These are phyloP conservation scores for Aspergillus ustus DNA, from an alignment of 2,329 filamentous ascomycete genomes.

Conservation along the genomic window DNA sequence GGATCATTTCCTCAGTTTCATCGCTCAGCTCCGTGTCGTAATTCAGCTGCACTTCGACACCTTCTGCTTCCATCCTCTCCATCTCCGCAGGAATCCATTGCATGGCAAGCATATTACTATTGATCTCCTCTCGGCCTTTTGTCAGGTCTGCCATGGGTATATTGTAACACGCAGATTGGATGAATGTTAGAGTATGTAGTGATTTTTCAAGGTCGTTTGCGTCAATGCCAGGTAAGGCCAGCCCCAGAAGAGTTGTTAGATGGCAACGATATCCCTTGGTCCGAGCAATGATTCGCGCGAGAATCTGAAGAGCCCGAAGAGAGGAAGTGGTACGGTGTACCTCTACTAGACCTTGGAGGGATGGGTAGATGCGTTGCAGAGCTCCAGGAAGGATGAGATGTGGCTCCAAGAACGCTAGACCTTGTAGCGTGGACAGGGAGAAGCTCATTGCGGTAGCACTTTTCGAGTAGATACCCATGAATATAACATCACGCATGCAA, in stretches of 20 bases:
- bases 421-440: slow-evolving; percentile 87
- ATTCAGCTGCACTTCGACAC: slow-evolving; percentile 81
- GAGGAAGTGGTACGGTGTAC: slow-evolving; percentile 96
- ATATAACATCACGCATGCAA: slow-evolving; percentile 87
- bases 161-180: slow-evolving; percentile 94
- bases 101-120: slow-evolving; percentile 78
- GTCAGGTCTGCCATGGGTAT: slow-evolving; percentile 88
- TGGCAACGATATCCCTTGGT: slow-evolving; percentile 97
- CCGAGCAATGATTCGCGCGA: slow-evolving; percentile 86
- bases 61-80: slow-evolving; percentile 88
- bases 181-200: slow-evolving; percentile 89
- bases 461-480: slow-evolving; percentile 98
- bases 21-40: slow-evolving; percentile 82
- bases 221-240: slow-evolving; percentile 93
- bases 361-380: slow-evolving; percentile 93
- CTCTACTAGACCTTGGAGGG: slow-evolving; percentile 93
- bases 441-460: slow-evolving; percentile 89
- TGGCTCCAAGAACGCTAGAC: slow-evolving; percentile 87
- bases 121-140: slow-evolving; percentile 67
- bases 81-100: slow-evolving; percentile 95
- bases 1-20: slow-evolving; percentile 82
- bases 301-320: slow-evolving; percentile 86
- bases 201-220: slow-evolving; percentile 98
- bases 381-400: slow-evolving; percentile 90
- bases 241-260: slow-evolving; percentile 87